Percentiles rank a stretch among this genome's conserved stretches.
These are phyloP conservation scores for Penicillium fuscoglaucum DNA, from an alignment of 2,329 filamentous ascomycete genomes.

Conservation along the genomic window DNA sequence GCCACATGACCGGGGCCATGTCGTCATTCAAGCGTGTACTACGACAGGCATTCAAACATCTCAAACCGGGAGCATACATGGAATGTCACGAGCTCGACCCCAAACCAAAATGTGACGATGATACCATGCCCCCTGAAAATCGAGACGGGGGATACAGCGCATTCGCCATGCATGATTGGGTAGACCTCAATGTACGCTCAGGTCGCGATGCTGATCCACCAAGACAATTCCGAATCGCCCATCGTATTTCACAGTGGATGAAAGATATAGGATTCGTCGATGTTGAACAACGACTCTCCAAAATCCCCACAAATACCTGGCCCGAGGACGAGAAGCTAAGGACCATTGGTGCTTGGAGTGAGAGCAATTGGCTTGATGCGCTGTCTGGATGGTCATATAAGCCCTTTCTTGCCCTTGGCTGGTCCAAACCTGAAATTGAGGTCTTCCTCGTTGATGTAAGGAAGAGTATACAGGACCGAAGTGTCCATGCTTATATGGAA, in stretches of 20 bases:
- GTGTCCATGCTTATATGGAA: conserved; percentile 45
- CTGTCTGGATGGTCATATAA: conserved; percentile 48
- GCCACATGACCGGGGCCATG: conserved; percentile 60
- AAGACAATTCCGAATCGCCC: conserved; percentile 54
- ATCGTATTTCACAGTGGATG: conserved; percentile 56
- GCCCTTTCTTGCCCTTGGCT: conserved; percentile 43
- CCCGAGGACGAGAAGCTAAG: conserved; percentile 50
- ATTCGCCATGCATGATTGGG: conserved; percentile 52
- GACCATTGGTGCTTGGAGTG: conserved; percentile 52
- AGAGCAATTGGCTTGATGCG: conserved; percentile 48
- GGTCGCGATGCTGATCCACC: conserved; percentile 48
- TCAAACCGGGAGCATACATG: conserved; percentile 57
- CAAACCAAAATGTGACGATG: conserved; percentile 54
- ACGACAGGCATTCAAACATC: conserved; percentile 51
- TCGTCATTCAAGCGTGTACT: conserved; percentile 59
- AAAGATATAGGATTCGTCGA: conserved; percentile 59
- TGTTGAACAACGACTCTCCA: conserved; percentile 54
- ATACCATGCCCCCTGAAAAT: conserved; percentile 52
- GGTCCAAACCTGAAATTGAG: conserved; percentile 49
- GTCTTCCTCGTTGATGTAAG: conserved; percentile 48
- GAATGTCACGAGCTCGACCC: conserved; percentile 49
- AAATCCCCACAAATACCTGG: conserved; percentile 56
- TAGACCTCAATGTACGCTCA: conserved; percentile 42
- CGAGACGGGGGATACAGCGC: conserved; percentile 34
- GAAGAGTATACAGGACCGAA: conserved; percentile 42